Base-by-base conservation (phyloP, 768 basidiomycete genomes). In the Coprinopsis sp. region DNA sequence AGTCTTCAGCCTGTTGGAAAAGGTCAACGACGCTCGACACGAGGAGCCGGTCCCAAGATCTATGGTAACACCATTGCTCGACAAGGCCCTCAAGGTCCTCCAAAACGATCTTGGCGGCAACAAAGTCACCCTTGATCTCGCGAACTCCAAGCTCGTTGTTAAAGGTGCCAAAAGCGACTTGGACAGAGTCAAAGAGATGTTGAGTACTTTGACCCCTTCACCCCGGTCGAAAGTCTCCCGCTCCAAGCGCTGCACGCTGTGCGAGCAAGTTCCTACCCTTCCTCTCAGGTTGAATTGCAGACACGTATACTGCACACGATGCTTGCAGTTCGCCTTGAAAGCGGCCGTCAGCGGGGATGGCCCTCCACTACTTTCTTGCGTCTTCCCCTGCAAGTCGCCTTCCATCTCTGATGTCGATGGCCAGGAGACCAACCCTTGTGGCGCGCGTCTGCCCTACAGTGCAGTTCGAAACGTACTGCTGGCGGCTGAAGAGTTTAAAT, bases 261-360 rank as follows among this genome's bases (percentile, higher is more conserved):
- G 76, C 50, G 64, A 65, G 31, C 62, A 63, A 25, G 51, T 46
- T n/a, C 57, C 70, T 11, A 53, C 52, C 13, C 54, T 65, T n/a
- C 56, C 67, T 1, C 54, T 69, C 52, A 58, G 55, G 45, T 54
- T 77, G 49, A 58, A 61, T 22, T 83, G 81, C 57, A 66, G 66
- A 14, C 80, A 83, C 57, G 52, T 54, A 19, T 81, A 81, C 56
- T 82, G 81, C 61, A 63, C 51, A 23, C 27, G 58, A 7, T 83
- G 81, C 58, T 63, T 82, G 41, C 63, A 68, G 50, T 64, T 71
- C 46, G 67, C 72, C 44, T 59, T 81, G 33, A 57, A 54, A 31
- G 60, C 64, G 4, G 54, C 61, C 2, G 52, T 62, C 13, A 58
- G 64, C 19, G 22, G 42, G 14, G 40, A 7, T 11, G 34, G 10